Evolutionary conservation across 208 protist genomes (phyloP), one percentile per base, ranked within the genome.

Genomic region (Leishmania turanica): DNA sequence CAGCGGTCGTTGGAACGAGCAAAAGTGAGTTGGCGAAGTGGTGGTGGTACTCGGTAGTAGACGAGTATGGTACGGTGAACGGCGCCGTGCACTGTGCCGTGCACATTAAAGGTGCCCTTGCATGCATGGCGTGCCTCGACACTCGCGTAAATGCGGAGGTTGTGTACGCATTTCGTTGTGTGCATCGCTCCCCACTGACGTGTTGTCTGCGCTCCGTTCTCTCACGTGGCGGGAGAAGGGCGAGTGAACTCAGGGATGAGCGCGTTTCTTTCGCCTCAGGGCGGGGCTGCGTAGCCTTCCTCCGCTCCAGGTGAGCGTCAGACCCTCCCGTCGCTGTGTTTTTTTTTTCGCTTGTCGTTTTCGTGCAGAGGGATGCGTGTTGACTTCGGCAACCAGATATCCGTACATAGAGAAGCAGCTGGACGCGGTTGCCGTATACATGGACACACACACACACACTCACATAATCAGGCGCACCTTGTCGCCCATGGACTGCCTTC

Each of bases 1-100:
- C 62, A 68, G 31, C 9, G 2, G 13, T n/a, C 68, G 40, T 31
- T 11, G 2, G 68, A 34, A 27, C 3, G 21, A 27, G 19, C 21
- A 7, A 65, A 17, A 5, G n/a, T 27, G 40, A 27, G 68, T 51
- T 6, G 37, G 34, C 2, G 68, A 76, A 37, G 64, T 85, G 82
- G 60, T 82, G 77, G 71, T 85, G 81, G 45, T 72, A 85, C 69
- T 49, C 37, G 1, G 27, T 58, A 9, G 68, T 56, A 17, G 42
- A 68, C 8, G 47, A 66, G 11, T 34, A 37, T 13, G 56, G 70
- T 13, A 27, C 37, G n/a, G 9, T 60, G 4, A 51, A 40, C 13
- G 72, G 40, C 6, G 34, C 13, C 17, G 65, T 83, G 21, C 83
- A 86, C 60, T 86, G 85, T 71, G 82, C 82, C 8, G 37, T 70